Base-by-base conservation (phyloP, 2,329 filamentous ascomycete species). In the Acrocalymma vagum region DNA sequence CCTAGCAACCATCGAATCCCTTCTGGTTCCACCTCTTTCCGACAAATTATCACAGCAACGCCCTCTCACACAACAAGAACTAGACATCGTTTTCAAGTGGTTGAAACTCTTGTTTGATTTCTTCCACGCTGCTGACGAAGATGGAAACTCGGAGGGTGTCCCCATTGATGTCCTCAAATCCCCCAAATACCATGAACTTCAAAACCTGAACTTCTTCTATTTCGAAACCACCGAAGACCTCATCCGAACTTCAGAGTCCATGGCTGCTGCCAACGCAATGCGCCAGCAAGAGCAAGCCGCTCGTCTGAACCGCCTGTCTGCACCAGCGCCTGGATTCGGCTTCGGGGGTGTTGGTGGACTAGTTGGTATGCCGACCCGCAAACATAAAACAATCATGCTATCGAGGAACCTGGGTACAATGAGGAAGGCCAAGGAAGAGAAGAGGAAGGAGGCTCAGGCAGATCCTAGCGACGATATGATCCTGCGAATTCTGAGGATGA, bases 381-480 rank as follows among this genome's bases (percentile, higher is more conserved):
- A 73, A 17, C 72, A 71, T 48, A 79, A 78, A 61, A 75, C 71
- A 53, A 95, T 99, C 70, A 91, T 99, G 88, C 86, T 96, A 72
- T 90, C 84, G 58, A 85, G 93, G 42, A 99, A 97, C 67, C 74
- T 99, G 38, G 94, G 94, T 29, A 97, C 94, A 6, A 97, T 99
- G 91, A 87, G 85, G 58, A 90, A 93, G 65, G 91, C 89, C 26
- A 97, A 97, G 72, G 91, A 96, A 68, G 93, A 96, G 72, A 96
- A 95, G 75, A 81, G 94, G 51, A 91, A 92, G 58, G 93, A 97
- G 67, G 90, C 91, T 2, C 94, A 99, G 67, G 93, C 94, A 1
- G 94, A 97, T 67, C 93, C 94, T 2, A 96, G 87, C 66, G 94
- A 99, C 69, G 94, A 99, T 67, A 97, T 97, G 88, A 97, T 99